phyloP scores from a whole-genome alignment of 208 protist genomes.

The Leishmania amazonensis region DNA sequence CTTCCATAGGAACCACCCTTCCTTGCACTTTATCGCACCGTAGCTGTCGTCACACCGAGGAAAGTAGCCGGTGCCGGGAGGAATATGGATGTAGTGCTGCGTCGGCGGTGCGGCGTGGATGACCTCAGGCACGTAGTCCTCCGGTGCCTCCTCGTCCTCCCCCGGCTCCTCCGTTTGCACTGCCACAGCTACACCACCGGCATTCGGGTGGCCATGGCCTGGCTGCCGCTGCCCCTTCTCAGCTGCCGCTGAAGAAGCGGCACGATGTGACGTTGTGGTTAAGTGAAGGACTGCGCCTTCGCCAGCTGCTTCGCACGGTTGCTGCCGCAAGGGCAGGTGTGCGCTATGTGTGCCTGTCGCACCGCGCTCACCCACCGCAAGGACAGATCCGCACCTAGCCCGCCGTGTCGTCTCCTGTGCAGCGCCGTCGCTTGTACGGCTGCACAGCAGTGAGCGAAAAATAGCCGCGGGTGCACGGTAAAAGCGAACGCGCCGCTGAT shows the following conservation, averaged over 20 bases:
- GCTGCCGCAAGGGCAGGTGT: background rate
- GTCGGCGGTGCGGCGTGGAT: constrained; percentile 36
- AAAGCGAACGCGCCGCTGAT: constrained; percentile 10
- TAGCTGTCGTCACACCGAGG: constrained; percentile 51
- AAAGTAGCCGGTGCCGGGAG: constrained; percentile 84
- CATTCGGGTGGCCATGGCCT: background rate
- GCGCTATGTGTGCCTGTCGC: background rate
- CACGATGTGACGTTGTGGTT: background rate
- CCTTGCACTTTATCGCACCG: constrained; percentile 73
- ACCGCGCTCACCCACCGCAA: background rate
- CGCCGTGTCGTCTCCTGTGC: background rate
- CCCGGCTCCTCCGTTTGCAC: constrained; percentile 9
- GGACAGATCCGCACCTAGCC: background rate
- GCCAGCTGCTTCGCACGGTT: background rate
- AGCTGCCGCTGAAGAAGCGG: background rate
- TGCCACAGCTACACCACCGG: background rate
- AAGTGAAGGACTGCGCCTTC: background rate
- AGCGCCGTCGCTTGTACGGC: background rate
- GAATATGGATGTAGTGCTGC: constrained; percentile 38
- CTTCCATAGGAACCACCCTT: constrained; percentile 83
- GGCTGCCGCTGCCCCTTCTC: background rate
- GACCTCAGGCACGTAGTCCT: constrained; percentile 48
- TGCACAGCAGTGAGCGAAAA: constrained; percentile 21
- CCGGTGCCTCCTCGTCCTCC: constrained; percentile 37
- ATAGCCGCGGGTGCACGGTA: constrained; percentile 24